These are phyloP conservation scores for Nakazawaea anatomiae DNA, from an alignment of 805 yeast genomes.

Conservation along the genomic window DNA sequence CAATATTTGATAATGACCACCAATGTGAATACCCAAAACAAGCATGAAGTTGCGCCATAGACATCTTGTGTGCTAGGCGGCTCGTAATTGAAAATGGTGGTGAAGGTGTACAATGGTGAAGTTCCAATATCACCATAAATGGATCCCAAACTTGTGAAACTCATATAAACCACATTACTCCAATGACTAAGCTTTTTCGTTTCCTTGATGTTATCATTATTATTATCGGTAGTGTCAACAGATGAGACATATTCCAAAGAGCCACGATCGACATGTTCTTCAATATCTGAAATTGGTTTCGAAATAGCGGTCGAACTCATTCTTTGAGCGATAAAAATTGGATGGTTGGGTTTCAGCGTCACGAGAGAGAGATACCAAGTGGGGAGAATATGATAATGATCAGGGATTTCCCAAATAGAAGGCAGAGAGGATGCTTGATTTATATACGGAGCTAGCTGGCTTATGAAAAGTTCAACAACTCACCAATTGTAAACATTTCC, in stretches of 20 bases:
- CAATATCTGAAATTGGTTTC: neutral
- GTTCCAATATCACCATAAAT: conserved; percentile 62
- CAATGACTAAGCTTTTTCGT: neutral
- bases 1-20: conserved; percentile 49
- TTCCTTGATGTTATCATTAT: neutral
- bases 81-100: conserved; percentile 25
- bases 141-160: conserved; percentile 50
- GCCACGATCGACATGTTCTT: neutral
- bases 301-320: neutral
- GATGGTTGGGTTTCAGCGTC: neutral
- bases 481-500: neutral
- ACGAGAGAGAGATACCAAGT: no score
- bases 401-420: no score
- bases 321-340: neutral
- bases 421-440: neutral
- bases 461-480: neutral
- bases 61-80: conserved; percentile 33
- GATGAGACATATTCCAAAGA: neutral
- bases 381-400: no score
- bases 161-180: conserved; percentile 15
- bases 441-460: no score
- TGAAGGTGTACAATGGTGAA: conserved; percentile 48
- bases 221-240: neutral
- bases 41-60: conserved; percentile 45
- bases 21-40: conserved; percentile 50